A percentile compares a stretch with the other conserved stretches of the same genome.
phyloP scores from a whole-genome alignment of 768 basidiomycete species.

The Pulveroboletus sp. region DNA sequence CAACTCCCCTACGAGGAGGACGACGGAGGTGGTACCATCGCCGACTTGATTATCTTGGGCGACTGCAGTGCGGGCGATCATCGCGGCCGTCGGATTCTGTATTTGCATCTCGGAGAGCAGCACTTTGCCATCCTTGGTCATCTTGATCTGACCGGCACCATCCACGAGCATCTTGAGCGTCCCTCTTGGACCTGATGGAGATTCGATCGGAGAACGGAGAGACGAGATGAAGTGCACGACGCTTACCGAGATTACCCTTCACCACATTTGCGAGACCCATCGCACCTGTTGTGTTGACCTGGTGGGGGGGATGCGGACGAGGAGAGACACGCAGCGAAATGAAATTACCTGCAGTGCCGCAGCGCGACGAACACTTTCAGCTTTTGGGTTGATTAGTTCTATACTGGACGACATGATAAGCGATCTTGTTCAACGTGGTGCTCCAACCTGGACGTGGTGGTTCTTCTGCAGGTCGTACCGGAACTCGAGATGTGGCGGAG shows the following conservation, averaged over 20 bases:
- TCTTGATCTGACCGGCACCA: conserved; percentile 97
- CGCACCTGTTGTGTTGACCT: conserved; percentile 92
- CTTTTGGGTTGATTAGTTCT: conserved; percentile 95
- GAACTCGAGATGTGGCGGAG: conserved; percentile 25
- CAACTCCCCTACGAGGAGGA: conserved; percentile 91
- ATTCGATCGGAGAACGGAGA: conserved; percentile 23
- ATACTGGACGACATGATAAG: conserved; percentile 67
- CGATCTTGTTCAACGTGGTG: conserved; percentile 21
- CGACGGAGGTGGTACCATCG: conserved; percentile 97
- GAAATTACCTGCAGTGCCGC: conserved; percentile 80
- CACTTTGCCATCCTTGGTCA: conserved; percentile 99
- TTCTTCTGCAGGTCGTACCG: conserved; percentile 4
- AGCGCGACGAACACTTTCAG: conserved; percentile 86
- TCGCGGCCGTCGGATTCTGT: conserved; percentile 97
- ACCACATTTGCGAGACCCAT: conserved; percentile 97
- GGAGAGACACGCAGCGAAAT: conserved; percentile 16
- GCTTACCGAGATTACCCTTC: conserved; percentile 89
- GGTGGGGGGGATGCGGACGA: conserved; percentile 22
- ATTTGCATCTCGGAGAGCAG: conserved; percentile 99
- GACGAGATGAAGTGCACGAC: conserved; percentile 21
- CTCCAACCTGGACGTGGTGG: conserved; percentile 15
- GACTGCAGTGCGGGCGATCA: conserved; percentile 97
- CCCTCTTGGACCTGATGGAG: conserved; percentile 77
- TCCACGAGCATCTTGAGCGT: conserved; percentile 99
- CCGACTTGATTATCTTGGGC: conserved; percentile 99